Evolutionary conservation across 129 eudicot species (phyloP).

Genomic region (Arctium lappa): DNA sequence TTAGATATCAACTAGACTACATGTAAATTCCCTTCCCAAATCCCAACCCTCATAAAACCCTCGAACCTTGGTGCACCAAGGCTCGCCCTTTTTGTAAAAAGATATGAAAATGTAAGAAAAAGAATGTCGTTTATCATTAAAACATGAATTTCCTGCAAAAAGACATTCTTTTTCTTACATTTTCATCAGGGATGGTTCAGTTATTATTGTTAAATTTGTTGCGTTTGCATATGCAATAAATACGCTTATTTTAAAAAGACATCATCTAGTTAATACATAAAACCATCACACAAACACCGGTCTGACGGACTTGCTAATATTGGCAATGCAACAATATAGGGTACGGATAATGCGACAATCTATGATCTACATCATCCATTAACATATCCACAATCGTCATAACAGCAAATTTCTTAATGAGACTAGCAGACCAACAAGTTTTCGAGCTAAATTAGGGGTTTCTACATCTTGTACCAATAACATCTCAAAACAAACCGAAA

Average conservation of each 20-base stretch:
- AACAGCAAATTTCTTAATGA: not conserved
- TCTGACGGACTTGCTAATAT: not conserved
- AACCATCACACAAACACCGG: not conserved
- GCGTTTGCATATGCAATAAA: not conserved
- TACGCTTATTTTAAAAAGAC: not conserved
- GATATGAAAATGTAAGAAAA: not conserved
- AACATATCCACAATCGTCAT: not conserved
- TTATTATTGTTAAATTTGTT: not conserved
- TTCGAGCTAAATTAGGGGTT: slow-evolving; percentile 14
- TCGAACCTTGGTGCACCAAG: not conserved
- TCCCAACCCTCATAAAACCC: not conserved
- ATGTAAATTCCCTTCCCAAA: not conserved
- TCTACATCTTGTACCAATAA: slow-evolving; percentile 6
- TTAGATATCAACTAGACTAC: not conserved
- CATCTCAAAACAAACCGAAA: not conserved
- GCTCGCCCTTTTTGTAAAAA: not conserved
- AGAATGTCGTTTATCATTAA: not conserved
- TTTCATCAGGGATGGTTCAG: not conserved
- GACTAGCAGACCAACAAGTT: slow-evolving; percentile 8
- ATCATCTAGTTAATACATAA: slow-evolving; percentile 11
- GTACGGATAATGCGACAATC: not conserved
- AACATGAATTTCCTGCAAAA: not conserved
- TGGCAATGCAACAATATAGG: slow-evolving; percentile 3
- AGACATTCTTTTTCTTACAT: too few relatives aligned
- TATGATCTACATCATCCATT: slow-evolving; percentile 1